A percentile compares a stretch with the other conserved stretches of the same genome.
Evolutionary conservation across 2,329 filamentous ascomycete genomes (phyloP).

Genomic region (Trichoderma polysporum): DNA sequence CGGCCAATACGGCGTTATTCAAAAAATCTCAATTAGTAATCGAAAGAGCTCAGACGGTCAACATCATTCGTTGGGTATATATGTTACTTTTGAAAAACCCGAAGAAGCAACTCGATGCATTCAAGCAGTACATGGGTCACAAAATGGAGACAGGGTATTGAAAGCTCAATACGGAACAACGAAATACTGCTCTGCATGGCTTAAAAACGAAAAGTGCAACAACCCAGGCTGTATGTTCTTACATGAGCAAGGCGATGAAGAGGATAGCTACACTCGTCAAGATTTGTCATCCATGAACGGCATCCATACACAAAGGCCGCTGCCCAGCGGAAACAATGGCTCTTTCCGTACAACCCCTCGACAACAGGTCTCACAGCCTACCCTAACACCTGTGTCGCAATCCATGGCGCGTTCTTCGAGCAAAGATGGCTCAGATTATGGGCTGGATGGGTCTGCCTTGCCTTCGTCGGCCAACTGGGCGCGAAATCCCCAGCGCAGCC

Average conservation of each 20-base stretch:
- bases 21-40: conserved; percentile 98
- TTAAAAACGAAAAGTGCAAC: conserved; percentile 89
- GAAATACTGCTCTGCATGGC: conserved; percentile 96
- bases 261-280: conserved; percentile 92
- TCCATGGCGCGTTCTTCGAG: conserved; percentile 75
- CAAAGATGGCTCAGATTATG: conserved; percentile 70
- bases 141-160: conserved; percentile 83
- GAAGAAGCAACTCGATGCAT: conserved; percentile 90
- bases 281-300: conserved; percentile 95
- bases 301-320: conserved; percentile 72
- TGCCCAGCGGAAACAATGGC: conserved; percentile 50
- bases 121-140: conserved; percentile 84
- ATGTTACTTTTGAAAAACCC: conserved; percentile 95
- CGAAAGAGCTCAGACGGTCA: conserved; percentile 74
- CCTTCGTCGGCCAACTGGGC: conserved; percentile 96
- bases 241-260: conserved; percentile 96
- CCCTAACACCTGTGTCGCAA: conserved; percentile 48
- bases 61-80: conserved; percentile 89
- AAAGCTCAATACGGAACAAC: conserved; percentile 84
- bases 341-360: conserved; percentile 56
- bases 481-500: conserved; percentile 64
- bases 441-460: conserved; percentile 81
- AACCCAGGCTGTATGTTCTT: conserved; percentile 98
- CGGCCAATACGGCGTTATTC: conserved; percentile 95
- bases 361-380: conserved; percentile 45